Evolutionary conservation across 1,284 basidiomycete genomes (phyloP).

Genomic region (Puccinia polysora): DNA sequence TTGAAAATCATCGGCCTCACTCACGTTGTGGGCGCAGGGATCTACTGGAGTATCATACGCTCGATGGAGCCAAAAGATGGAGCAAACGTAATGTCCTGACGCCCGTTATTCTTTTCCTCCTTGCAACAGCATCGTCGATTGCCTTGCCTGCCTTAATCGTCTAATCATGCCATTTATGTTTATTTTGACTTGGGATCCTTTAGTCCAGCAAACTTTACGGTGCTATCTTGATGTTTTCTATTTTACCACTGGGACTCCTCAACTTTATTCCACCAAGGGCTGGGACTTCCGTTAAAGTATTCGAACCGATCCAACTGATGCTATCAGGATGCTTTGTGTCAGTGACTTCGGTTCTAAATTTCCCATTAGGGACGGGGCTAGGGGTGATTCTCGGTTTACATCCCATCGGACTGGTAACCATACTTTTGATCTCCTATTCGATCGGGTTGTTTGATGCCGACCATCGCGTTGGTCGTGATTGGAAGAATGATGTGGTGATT

Average conservation of each 20-base stretch:
- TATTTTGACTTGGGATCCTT: not conserved
- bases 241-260: slow-evolving; percentile 11
- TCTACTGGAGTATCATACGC: slow-evolving; percentile 18
- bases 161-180: too few species aligned
- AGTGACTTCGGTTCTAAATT: slow-evolving; percentile 14
- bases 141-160: too few species aligned
- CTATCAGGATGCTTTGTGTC: slow-evolving; percentile 23
- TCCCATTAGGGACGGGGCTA: slow-evolving; percentile 15
- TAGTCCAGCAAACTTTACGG: slow-evolving; percentile 6
- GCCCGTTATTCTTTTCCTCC: not conserved
- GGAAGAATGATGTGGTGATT: not conserved
- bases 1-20: slow-evolving; percentile 10
- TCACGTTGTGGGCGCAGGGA: slow-evolving; percentile 20
- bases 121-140: too few species aligned
- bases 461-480: too few species aligned
- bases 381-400: slow-evolving; percentile 5
- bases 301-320: slow-evolving; percentile 33
- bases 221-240: not conserved
- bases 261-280: not conserved
- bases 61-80: slow-evolving; percentile 6
- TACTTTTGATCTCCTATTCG: not conserved
- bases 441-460: not conserved
- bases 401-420: not conserved
- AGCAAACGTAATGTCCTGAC: not conserved
- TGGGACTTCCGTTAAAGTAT: not conserved